These are phyloP conservation scores for Sphaerosporella brunnea DNA, from an alignment of 495 filamentous ascomycete genomes.

Conservation along the genomic window DNA sequence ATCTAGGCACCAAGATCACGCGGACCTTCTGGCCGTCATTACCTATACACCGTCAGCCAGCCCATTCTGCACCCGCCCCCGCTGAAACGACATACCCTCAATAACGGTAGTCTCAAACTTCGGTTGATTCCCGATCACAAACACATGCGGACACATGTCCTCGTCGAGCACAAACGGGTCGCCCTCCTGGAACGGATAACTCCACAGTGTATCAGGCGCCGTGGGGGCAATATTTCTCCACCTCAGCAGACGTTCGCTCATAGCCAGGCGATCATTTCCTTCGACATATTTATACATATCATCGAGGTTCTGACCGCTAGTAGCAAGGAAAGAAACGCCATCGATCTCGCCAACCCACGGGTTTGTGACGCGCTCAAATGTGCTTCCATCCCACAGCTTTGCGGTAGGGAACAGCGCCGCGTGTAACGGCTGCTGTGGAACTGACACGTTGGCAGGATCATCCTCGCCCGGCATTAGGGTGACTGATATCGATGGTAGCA, in stretches of 20 bases:
- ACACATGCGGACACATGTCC: conserved; percentile 71
- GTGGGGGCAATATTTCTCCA: conserved; percentile 91
- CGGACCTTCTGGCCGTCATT: conserved; percentile 48
- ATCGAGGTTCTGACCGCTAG: conserved; percentile 79
- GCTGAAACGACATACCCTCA: conserved; percentile 30
- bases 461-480: conserved; percentile 57
- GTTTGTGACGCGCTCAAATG: conserved; percentile 78
- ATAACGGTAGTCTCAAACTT: conserved; percentile 62
- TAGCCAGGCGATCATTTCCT: conserved; percentile 51
- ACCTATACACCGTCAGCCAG: background rate
- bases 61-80: conserved; percentile 30
- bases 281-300: conserved; percentile 83
- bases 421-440: conserved; percentile 58
- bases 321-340: conserved; percentile 69
- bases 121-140: conserved; percentile 76
- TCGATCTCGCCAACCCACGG: conserved; percentile 81
- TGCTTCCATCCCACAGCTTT: conserved; percentile 43
- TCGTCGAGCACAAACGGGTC: conserved; percentile 69
- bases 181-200: conserved; percentile 80
- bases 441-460: conserved; percentile 57
- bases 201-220: conserved; percentile 91
- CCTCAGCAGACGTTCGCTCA: conserved; percentile 81
- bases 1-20: conserved; percentile 62
- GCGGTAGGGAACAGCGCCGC: conserved; percentile 42
- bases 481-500: conserved; percentile 67